Evolutionary conservation across 179 eudicot species (phyloP).

Genomic region (Spergularia azorica): DNA sequence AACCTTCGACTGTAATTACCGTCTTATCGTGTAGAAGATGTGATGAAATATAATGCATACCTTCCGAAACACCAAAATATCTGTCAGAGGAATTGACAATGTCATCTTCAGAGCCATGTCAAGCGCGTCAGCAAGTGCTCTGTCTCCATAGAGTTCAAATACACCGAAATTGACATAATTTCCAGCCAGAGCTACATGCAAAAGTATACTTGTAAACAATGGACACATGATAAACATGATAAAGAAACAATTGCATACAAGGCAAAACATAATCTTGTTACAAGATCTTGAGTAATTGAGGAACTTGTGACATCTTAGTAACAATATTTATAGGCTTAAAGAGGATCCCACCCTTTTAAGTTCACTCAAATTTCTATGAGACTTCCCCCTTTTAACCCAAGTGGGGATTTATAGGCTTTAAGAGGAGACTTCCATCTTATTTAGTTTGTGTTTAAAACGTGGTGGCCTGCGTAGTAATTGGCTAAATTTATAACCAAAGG

Average conservation of each 20-base stretch:
- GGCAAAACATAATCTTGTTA: background rate
- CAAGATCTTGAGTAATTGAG: too few relatives aligned
- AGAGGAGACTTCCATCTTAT: too few relatives aligned
- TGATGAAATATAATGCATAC: slow-evolving; percentile 33
- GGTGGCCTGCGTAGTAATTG: too few relatives aligned
- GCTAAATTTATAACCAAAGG: too few relatives aligned
- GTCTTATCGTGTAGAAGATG: background rate
- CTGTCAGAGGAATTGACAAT: slow-evolving; percentile 70
- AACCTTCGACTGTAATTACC: background rate
- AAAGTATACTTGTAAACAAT: slow-evolving; percentile 13
- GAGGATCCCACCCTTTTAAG: too few relatives aligned
- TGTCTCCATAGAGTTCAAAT: slow-evolving; percentile 88
- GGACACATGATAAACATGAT: background rate
- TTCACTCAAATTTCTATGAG: too few relatives aligned
- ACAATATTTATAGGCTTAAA: too few relatives aligned
- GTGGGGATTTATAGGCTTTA: too few relatives aligned
- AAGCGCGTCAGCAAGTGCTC: slow-evolving; percentile 86
- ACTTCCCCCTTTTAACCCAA: too few relatives aligned
- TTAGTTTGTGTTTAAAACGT: too few relatives aligned
- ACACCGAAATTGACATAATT: slow-evolving; percentile 91
- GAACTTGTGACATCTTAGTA: too few relatives aligned
- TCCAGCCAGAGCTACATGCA: slow-evolving; percentile 71
- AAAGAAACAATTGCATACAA: background rate
- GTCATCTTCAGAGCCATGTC: slow-evolving; percentile 82
- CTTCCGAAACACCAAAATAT: slow-evolving; percentile 79